These are phyloP conservation scores for Tolypocladium cylindrosporum DNA, from an alignment of 2,329 filamentous ascomycete species.

Conservation along the genomic window DNA sequence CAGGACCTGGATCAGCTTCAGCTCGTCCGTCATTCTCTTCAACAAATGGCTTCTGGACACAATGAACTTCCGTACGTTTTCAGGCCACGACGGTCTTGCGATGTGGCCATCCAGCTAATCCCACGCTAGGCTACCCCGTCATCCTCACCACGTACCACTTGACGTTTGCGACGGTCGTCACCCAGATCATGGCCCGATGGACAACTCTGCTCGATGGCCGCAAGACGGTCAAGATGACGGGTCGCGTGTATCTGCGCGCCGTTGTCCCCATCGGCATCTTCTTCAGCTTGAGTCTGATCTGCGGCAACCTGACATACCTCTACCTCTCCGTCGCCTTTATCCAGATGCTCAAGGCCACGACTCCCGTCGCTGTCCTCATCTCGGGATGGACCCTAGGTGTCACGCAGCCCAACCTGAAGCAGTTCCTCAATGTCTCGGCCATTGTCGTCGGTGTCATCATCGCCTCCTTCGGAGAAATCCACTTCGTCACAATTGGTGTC, in stretches of 20 bases:
- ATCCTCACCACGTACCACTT: slow-evolving; percentile 95
- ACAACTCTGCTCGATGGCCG: slow-evolving; percentile 85
- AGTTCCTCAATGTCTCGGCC: slow-evolving; percentile 84
- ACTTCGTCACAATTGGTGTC: slow-evolving; percentile 75
- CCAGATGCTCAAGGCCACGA: slow-evolving; percentile 99
- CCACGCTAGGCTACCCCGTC: slow-evolving; percentile 53
- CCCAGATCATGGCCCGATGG: slow-evolving; percentile 83
- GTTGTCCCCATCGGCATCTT: slow-evolving; percentile 93
- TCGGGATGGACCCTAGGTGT: slow-evolving; percentile 83
- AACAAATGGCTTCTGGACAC: slow-evolving; percentile 97
- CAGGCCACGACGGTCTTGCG: slow-evolving; percentile 1
- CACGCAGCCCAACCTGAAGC: slow-evolving; percentile 72
- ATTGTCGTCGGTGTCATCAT: slow-evolving; percentile 94
- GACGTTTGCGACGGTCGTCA: slow-evolving; percentile 86
- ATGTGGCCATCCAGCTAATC: slow-evolving; percentile 8
- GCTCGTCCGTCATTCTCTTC: slow-evolving; percentile 93
- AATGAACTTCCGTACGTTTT: slow-evolving; percentile 55
- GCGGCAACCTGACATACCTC: slow-evolving; percentile 89
- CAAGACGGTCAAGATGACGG: slow-evolving; percentile 96
- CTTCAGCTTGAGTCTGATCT: slow-evolving; percentile 94
- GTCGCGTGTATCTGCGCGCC: slow-evolving; percentile 81
- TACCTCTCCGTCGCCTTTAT: slow-evolving; percentile 96
- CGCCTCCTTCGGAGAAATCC: slow-evolving; percentile 90
- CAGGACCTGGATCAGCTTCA: slow-evolving; percentile 86
- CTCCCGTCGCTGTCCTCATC: slow-evolving; percentile 83